Evolutionary conservation across 2,329 filamentous ascomycete genomes (phyloP), one percentile per base, ranked within the genome.

Genomic region (Stachybotrys chlorohalonatus): DNA sequence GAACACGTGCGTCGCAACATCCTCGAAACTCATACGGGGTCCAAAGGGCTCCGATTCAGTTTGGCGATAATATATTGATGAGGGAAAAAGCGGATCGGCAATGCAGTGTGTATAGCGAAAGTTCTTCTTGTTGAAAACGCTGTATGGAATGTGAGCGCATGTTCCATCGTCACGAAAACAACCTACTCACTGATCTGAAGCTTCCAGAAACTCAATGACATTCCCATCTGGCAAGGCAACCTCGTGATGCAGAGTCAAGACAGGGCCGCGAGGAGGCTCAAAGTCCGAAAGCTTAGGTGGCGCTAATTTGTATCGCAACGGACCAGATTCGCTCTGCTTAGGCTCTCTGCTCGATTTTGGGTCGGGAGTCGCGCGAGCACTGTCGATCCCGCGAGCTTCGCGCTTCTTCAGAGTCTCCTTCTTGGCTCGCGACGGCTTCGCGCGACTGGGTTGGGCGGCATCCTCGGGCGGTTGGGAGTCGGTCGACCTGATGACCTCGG

Each of bases 31-130:
- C 68, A 99, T 86, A 54, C 91, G 86, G 5, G 94, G 82, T 36
- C 86, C 84, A 64, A 89, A 92, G 0, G 95, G 94, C 56, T 85
- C 84, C 6, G 89, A 83, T 66, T 97, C 94, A 48, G 90, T 94
- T 61, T 90, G 86, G 57, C 92, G 87, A 71, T 95, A 96, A 75
- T 89, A 94, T 64, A 95, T 83, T 59, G 85, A 91, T 59, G 91
- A 90, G 7, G 90, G 86, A 65, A 96, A 96, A 17, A 82, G 78
- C 1, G 91, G 90, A 61, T 96, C 92, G 61, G 91, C 90, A 60
- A 96, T 92, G 67, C 90, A 95, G 63, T 92, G 89, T 36, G 86
- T 88, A 68, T 97, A 97, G 56, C 90, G 87, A 68, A 93, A 97
- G 54, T 86, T 82, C 63, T 83, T 85, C 62, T 85, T 85, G 60